A percentile compares a stretch with the other conserved stretches of the same genome.
Conservation (phyloP, 495 filamentous ascomycete species). For the Trichoderma erinaceum region DNA sequence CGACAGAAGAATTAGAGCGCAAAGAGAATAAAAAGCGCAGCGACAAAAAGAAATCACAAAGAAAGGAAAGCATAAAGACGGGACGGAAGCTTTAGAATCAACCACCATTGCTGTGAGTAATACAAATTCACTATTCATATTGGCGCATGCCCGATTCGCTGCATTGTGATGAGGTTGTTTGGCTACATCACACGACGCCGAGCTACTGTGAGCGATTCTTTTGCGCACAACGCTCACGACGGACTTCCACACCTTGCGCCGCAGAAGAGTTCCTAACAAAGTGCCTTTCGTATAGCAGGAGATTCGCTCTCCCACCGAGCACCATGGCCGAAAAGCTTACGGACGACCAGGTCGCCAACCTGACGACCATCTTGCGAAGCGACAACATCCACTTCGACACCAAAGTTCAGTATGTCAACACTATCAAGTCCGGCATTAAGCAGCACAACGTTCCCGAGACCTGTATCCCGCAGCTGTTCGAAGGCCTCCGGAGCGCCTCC, state of each 20-base stretch:
- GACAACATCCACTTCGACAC: slow-evolving; percentile 58
- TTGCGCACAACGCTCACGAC: no score
- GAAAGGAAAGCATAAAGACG: neutral
- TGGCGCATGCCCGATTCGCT: neutral
- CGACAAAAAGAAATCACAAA: neutral
- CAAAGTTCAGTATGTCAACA: slow-evolving; percentile 63
- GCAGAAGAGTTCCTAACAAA: neutral
- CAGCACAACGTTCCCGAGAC: slow-evolving; percentile 74
- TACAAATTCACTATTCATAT: neutral
- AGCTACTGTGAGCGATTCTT: neutral
- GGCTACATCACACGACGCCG: neutral
- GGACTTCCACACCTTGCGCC: neutral
- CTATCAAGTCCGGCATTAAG: slow-evolving; percentile 80
- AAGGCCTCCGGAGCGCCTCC: slow-evolving; percentile 62
- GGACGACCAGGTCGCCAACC: slow-evolving; percentile 57
- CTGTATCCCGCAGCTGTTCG: slow-evolving; percentile 67
- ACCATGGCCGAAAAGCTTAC: slow-evolving; percentile 51
- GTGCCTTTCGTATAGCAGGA: neutral
- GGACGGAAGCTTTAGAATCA: neutral
- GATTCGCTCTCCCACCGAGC: slow-evolving; percentile 21
- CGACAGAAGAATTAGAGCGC: neutral
- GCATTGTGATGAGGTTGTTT: neutral
- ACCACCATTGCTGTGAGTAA: neutral
- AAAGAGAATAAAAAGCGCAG: neutral
- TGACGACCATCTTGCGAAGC: slow-evolving; percentile 61